Conservation (phyloP, 257 asterid genomes). For the Solanum neorickii region DNA sequence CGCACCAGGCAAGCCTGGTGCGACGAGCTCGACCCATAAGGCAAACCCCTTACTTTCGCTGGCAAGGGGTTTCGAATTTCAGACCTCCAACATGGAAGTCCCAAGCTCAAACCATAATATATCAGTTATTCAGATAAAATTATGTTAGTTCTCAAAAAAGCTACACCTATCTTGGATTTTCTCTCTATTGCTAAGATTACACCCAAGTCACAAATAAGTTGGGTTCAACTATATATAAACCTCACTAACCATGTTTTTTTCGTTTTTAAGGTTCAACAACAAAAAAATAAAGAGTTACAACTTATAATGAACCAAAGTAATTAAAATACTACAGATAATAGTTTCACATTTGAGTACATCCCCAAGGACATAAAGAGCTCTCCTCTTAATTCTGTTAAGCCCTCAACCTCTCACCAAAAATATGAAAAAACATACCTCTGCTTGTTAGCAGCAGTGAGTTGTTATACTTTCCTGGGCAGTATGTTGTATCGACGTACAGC, state of each 20-base stretch:
- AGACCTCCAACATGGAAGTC: no score
- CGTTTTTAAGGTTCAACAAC: background rate
- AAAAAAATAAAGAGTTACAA: background rate
- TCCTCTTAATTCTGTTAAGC: background rate
- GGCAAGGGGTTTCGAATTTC: no score
- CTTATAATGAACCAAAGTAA: background rate
- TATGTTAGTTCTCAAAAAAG: no score
- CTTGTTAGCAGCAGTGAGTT: background rate
- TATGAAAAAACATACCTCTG: background rate
- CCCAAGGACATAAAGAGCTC: background rate
- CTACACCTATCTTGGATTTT: background rate
- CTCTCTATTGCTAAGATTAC: background rate
- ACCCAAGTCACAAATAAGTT: background rate
- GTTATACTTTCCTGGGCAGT: background rate
- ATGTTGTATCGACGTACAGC: background rate
- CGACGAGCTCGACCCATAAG: no score
- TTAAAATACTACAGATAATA: background rate
- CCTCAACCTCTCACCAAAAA: background rate
- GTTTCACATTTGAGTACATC: background rate
- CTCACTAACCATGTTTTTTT: background rate
- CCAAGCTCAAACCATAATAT: no score
- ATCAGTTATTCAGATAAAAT: no score
- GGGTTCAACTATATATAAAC: background rate
- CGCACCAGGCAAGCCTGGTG: no score
- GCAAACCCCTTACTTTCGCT: no score